Evolutionary conservation across 2,329 filamentous ascomycete genomes (phyloP).

Genomic region (Byssoonygena ceratinophila): DNA sequence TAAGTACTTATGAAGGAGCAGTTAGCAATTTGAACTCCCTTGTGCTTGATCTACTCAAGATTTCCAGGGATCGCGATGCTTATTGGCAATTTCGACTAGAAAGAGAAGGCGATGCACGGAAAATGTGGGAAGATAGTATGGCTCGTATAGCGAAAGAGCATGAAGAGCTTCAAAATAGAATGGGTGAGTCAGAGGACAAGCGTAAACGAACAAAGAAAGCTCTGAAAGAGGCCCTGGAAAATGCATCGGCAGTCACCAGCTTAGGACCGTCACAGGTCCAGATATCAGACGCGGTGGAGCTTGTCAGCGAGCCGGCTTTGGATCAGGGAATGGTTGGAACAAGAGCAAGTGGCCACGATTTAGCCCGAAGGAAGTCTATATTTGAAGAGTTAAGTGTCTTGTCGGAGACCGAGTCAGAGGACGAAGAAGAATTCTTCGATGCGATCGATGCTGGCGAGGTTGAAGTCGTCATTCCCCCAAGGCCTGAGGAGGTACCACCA

Average conservation of each 20-base stretch:
- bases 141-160: constrained; percentile 90
- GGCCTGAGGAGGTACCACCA: constrained; percentile 39
- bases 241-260: constrained; percentile 33
- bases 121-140: constrained; percentile 99
- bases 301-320: constrained; percentile 31
- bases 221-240: constrained; percentile 72
- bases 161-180: constrained; percentile 74
- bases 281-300: constrained; percentile 29
- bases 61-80: constrained; percentile 84
- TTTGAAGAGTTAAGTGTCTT: constrained; percentile 61
- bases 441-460: constrained; percentile 80
- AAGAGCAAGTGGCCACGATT: constrained; percentile 19
- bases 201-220: constrained; percentile 80
- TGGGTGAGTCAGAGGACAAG: constrained; percentile 84
- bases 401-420: constrained; percentile 65
- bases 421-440: constrained; percentile 92
- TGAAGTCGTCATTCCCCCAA: constrained; percentile 46
- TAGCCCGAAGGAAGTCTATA: constrained; percentile 50
- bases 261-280: constrained; percentile 25
- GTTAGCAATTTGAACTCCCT: constrained; percentile 78
- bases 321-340: constrained; percentile 28
- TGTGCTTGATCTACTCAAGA: constrained; percentile 76
- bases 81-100: constrained; percentile 96
- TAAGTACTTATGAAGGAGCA: constrained; percentile 77
- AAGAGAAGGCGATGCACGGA: constrained; percentile 78